Evolutionary conservation across 257 asterid genomes (phyloP).

Genomic region (Echites panduratus): DNA sequence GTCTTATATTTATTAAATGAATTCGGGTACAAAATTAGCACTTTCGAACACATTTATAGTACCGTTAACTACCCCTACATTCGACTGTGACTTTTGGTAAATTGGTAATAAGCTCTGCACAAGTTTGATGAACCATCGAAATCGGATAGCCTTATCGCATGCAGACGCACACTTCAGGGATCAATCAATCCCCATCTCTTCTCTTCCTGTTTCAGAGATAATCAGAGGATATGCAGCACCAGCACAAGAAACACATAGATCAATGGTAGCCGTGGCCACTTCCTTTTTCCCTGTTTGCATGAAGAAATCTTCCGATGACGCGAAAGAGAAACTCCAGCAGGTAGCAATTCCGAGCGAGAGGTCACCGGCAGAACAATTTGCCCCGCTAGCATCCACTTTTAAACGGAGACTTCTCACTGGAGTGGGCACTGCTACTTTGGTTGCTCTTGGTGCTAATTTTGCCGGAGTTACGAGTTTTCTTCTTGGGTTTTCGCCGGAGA

Average conservation of each 20-base stretch:
- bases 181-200: neutral
- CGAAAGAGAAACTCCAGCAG: constrained; percentile 23
- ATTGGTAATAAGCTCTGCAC: too few relatives aligned
- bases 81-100: too few relatives aligned
- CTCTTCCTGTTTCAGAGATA: neutral
- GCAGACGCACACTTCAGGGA: neutral
- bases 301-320: constrained; percentile 43
- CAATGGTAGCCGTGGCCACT: constrained; percentile 11
- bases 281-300: constrained; percentile 14
- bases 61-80: too few relatives aligned
- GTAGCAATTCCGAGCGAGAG: neutral
- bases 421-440: constrained; percentile 54
- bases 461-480: constrained; percentile 70
- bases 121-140: neutral
- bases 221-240: neutral
- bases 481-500: constrained; percentile 65
- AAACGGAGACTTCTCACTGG: constrained; percentile 64
- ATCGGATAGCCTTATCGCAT: constrained; percentile 12
- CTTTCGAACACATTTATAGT: too few relatives aligned
- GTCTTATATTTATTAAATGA: too few relatives aligned
- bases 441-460: constrained; percentile 73
- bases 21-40: too few relatives aligned
- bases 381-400: constrained; percentile 60
- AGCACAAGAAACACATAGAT: neutral
- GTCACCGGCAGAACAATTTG: constrained; percentile 50